Conservation (phyloP, 2,329 filamentous ascomycete species). For the Claviceps monticola region DNA sequence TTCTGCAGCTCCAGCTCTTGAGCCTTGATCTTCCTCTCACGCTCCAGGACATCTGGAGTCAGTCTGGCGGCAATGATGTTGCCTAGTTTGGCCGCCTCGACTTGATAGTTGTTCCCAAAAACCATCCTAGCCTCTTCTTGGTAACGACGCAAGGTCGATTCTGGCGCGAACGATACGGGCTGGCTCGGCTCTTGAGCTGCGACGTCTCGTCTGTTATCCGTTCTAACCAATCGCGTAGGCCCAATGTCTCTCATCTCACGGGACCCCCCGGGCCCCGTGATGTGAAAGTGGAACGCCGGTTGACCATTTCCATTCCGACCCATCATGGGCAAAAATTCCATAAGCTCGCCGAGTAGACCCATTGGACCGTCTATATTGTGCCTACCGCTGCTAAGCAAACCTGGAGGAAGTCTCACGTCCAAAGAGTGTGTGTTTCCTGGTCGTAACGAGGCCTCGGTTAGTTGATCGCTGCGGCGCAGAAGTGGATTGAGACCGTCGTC, state of each 20-base stretch:
- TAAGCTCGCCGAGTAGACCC: slow-evolving; percentile 40
- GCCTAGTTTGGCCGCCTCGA: slow-evolving; percentile 57
- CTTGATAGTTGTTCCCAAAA: slow-evolving; percentile 48
- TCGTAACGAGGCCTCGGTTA: slow-evolving; percentile 33
- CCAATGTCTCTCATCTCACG: slow-evolving; percentile 38
- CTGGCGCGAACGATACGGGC: slow-evolving; percentile 60
- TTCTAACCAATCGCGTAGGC: slow-evolving; percentile 26
- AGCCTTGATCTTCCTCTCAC: slow-evolving; percentile 57
- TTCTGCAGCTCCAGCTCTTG: slow-evolving; percentile 36
- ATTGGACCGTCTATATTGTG: slow-evolving; percentile 35
- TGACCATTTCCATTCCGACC: slow-evolving; percentile 30
- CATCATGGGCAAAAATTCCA: slow-evolving; percentile 38
- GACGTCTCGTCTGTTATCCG: slow-evolving; percentile 34
- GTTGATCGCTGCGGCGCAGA: slow-evolving; percentile 47
- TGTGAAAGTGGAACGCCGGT: slow-evolving; percentile 45
- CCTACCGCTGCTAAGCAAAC: slow-evolving; percentile 27
- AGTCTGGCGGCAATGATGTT: slow-evolving; percentile 58
- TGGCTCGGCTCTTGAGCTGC: slow-evolving; percentile 50
- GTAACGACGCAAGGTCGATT: slow-evolving; percentile 65
- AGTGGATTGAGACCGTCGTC: slow-evolving; percentile 84
- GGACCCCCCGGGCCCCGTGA: slow-evolving; percentile 33
- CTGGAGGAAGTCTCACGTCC: slow-evolving; percentile 35
- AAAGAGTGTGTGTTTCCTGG: slow-evolving; percentile 37
- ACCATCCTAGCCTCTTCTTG: slow-evolving; percentile 80
- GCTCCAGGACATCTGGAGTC: slow-evolving; percentile 72